Evolutionary conservation across 495 filamentous ascomycete genomes (phyloP), one percentile per base, ranked within the genome.

Genomic region (Sporormia fimetaria): DNA sequence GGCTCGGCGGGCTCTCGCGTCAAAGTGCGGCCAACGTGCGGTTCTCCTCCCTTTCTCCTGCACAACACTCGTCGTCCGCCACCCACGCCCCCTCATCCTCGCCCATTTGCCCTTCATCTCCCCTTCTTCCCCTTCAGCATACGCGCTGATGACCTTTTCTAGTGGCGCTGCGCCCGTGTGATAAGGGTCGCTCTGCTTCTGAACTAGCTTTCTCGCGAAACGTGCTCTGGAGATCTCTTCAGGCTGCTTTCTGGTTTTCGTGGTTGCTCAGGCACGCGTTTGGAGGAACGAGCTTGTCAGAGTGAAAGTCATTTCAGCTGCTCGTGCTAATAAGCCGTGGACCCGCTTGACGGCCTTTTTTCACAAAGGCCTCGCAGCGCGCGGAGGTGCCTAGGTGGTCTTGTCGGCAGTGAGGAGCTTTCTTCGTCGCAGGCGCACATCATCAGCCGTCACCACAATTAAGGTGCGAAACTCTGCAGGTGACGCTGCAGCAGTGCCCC

Each of bases 91-190:
- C 6, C 31, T n/a, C 41, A 20, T 11, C 32, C 21, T 23, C 25
- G 9, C 6, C 40, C 9, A 33, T 15, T 2, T 29, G n/a, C n/a
- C 28, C 35, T 44, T 40, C 40, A 23, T 44, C 31, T 28, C 27
- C 28, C 16, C 30, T n/a, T 25, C 37, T 27, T 30, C 17, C 47
- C n/a, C n/a, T n/a, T n/a, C n/a, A n/a, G n/a, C n/a, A n/a, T n/a
- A n/a, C n/a, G n/a, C n/a, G n/a, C n/a, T n/a, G n/a, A 45, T 51
- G 47, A 6, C 47, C 21, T 41, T 44, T 42, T 38, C 40, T 31
- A 26, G 47, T 51, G 47, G 45, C 26, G 8, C 33, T 27, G 20
- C 17, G 47, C 47, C 47, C 46, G 24, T 26, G 37, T 32, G 45
- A 33, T 38, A 51, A 39, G 47, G 47, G 40, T 36, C 25, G 7